Percentiles rank a stretch among this genome's conserved stretches.
These are phyloP conservation scores for Paraleonurus japonicus DNA, from an alignment of 257 asterid species.

Conservation along the genomic window DNA sequence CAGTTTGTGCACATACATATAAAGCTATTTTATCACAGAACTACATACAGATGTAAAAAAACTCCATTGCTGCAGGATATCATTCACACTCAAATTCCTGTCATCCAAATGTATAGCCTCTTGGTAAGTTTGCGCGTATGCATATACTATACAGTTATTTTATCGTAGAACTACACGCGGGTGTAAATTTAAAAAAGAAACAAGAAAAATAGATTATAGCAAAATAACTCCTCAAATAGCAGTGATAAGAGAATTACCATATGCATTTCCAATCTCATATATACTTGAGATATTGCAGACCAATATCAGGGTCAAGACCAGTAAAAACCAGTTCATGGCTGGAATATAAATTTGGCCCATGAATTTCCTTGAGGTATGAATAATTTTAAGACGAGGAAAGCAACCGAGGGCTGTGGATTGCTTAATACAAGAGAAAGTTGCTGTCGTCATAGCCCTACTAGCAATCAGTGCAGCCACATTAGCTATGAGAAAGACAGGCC, in stretches of 20 bases:
- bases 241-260: slow-evolving; percentile 56
- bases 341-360: slow-evolving; percentile 99
- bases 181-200: background rate
- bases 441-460: slow-evolving; percentile 97
- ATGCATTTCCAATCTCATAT: slow-evolving; percentile 98
- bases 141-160: background rate
- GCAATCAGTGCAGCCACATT: slow-evolving; percentile 95
- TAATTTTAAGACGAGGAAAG: slow-evolving; percentile 93
- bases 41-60: background rate
- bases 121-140: slow-evolving; percentile 5
- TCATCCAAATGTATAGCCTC: background rate
- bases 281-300: slow-evolving; percentile 86
- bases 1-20: background rate
- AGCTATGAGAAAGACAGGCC: slow-evolving; percentile 95
- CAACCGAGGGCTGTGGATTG: slow-evolving; percentile 97
- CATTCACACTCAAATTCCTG: slow-evolving; percentile 1
- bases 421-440: slow-evolving; percentile 91
- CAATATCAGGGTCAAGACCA: slow-evolving; percentile 68
- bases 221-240: slow-evolving; percentile 16
- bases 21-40: background rate
- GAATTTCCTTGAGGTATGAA: slow-evolving; percentile 92
- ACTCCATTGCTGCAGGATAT: background rate
- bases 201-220: background rate
- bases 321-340: slow-evolving; percentile 94
- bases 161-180: background rate